These are phyloP conservation scores for Sechiopsis laciniata DNA, from an alignment of 306 rosid species.

Conservation along the genomic window DNA sequence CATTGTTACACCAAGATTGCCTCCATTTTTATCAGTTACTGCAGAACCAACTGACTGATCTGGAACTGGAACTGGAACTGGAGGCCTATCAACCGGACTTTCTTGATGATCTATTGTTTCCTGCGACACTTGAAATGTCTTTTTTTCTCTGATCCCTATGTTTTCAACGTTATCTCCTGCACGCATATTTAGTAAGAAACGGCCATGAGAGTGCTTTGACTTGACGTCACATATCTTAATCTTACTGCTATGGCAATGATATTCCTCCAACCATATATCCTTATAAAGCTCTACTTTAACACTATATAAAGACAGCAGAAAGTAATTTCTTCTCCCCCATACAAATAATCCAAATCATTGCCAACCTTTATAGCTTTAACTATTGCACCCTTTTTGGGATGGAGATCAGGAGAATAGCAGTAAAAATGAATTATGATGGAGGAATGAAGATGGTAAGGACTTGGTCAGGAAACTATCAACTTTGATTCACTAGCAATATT, in stretches of 20 bases:
- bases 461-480: slow-evolving; percentile 8
- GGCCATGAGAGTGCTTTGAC: slow-evolving; percentile 7
- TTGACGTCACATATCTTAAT: background rate
- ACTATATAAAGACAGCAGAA: background rate
- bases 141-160: slow-evolving; percentile 1
- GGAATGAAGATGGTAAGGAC: background rate
- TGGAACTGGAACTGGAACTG: background rate
- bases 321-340: background rate
- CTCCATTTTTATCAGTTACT: background rate
- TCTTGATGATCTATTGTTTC: slow-evolving; percentile 1
- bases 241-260: background rate
- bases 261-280: slow-evolving; percentile 16
- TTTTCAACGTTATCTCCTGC: slow-evolving; percentile 12
- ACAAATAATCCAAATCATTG: background rate
- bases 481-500: background rate
- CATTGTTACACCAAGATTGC: background rate
- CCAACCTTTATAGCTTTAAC: background rate
- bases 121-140: background rate
- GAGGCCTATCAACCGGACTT: background rate
- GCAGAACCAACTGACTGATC: background rate
- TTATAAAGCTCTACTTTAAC: background rate
- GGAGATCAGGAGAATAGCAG: background rate
- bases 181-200: background rate
- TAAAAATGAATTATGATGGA: background rate
- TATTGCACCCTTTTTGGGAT: background rate